Evolutionary conservation across 805 yeast genomes (phyloP).

Genomic region (Scheffersomyces stipitis): DNA sequence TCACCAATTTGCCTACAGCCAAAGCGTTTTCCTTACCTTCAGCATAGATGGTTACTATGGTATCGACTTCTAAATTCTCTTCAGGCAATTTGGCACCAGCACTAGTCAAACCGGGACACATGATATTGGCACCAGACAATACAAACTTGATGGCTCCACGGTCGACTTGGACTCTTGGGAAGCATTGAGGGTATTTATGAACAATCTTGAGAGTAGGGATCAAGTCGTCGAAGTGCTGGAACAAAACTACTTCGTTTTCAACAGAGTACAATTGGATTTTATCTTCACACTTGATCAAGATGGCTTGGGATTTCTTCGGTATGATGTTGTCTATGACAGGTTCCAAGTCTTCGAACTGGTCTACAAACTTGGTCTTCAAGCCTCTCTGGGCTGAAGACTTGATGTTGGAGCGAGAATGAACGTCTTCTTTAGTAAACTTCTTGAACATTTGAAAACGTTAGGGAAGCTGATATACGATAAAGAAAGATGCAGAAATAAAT

Average conservation of each 20-base stretch:
- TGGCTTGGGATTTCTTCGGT: constrained; percentile 85
- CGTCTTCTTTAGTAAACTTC: constrained; percentile 78
- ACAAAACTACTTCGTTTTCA: constrained; percentile 71
- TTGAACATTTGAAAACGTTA: constrained; percentile 51
- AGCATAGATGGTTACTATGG: constrained; percentile 81
- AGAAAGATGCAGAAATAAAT: too few relatives aligned
- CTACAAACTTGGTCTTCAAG: constrained; percentile 70
- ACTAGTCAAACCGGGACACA: constrained; percentile 94
- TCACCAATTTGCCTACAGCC: constrained; percentile 83
- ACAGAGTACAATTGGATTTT: constrained; percentile 75
- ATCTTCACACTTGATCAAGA: constrained; percentile 84
- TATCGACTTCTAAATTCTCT: constrained; percentile 60
- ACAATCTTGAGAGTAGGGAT: constrained; percentile 74
- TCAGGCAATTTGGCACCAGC: constrained; percentile 83
- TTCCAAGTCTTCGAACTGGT: constrained; percentile 73
- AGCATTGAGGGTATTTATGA: constrained; percentile 78
- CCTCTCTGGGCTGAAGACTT: constrained; percentile 93
- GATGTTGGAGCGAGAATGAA: constrained; percentile 86
- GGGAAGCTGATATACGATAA: too few relatives aligned
- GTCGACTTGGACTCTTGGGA: constrained; percentile 88
- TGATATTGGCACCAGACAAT: constrained; percentile 92
- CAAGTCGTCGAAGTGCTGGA: constrained; percentile 78
- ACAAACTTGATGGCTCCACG: constrained; percentile 96
- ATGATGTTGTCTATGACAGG: constrained; percentile 74
- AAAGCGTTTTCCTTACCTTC: constrained; percentile 91